A percentile compares a stretch with the other conserved stretches of the same genome.
phyloP scores from a whole-genome alignment of 306 rosid species.

The Glycine soja region DNA sequence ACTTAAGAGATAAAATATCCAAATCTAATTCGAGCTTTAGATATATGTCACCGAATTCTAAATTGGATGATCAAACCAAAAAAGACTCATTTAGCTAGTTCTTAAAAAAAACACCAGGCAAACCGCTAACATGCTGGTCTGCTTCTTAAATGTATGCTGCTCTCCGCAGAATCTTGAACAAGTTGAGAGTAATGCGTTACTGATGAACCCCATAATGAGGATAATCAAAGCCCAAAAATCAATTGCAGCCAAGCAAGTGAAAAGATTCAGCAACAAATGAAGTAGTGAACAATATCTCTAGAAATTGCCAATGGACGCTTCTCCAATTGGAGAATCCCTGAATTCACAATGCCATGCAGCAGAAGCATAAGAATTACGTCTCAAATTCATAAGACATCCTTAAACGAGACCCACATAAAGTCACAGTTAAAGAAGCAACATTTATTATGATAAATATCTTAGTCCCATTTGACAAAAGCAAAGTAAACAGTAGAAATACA shows the following conservation, averaged over 20 bases:
- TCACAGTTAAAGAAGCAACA: conserved; percentile 13
- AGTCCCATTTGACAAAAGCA: conserved; percentile 16
- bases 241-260: conserved; percentile 6
- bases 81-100: background rate
- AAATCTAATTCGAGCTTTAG: no score
- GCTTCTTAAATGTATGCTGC: background rate
- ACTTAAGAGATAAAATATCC: background rate
- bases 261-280: background rate
- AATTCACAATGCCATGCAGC: conserved; percentile 28
- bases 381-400: background rate
- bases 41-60: no score
- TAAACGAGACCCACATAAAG: background rate
- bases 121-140: no score
- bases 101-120: no score
- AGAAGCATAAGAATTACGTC: conserved; percentile 22
- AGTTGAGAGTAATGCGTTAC: background rate
- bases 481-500: conserved; percentile 22
- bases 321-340: background rate
- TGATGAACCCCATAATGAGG: background rate
- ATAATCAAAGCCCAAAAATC: background rate
- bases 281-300: background rate
- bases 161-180: background rate
- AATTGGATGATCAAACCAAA: background rate
- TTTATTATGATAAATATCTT: background rate
- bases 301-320: conserved; percentile 24